Evolutionary conservation across 352 stramenopile genomes (phyloP).

Genomic region (Peronospora tabacina): DNA sequence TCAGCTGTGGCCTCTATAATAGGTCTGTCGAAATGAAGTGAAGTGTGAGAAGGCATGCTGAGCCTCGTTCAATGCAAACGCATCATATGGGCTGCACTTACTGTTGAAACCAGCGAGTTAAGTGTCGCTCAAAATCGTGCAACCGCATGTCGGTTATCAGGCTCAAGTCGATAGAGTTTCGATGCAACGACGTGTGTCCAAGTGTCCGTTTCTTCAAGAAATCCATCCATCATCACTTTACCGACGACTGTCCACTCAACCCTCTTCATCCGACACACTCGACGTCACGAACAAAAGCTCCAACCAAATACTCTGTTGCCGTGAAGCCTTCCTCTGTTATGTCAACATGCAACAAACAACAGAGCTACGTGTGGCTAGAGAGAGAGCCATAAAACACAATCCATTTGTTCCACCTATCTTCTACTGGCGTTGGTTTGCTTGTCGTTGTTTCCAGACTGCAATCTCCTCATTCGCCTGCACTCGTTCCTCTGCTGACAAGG

Average conservation of each 20-base stretch:
- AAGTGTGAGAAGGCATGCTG: too few species aligned
- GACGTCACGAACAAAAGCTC: conserved; percentile 71
- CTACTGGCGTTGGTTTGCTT: conserved; percentile 12
- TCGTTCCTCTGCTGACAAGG: conserved; percentile 51
- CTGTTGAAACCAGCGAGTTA: too few species aligned
- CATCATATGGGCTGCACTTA: too few species aligned
- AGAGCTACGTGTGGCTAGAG: not conserved
- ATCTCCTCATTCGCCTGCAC: conserved; percentile 63
- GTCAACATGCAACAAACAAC: conserved; percentile 77
- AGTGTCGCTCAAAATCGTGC: conserved; percentile 80
- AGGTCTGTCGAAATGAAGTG: too few species aligned
- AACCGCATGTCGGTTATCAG: conserved; percentile 89
- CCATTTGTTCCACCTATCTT: conserved; percentile 1
- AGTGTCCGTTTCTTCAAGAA: conserved; percentile 93
- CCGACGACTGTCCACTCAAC: conserved; percentile 91
- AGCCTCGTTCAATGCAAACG: too few species aligned
- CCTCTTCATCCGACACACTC: conserved; percentile 89
- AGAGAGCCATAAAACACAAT: not conserved
- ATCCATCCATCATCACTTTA: conserved; percentile 85
- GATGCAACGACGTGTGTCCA: conserved; percentile 71
- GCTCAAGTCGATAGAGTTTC: conserved; percentile 84
- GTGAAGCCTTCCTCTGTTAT: conserved; percentile 92
- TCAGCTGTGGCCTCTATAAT: too few species aligned
- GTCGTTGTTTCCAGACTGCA: conserved; percentile 34
- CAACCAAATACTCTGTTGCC: conserved; percentile 90